phyloP scores from a whole-genome alignment of 306 rosid genomes.

The Sesbania bispinosa region DNA sequence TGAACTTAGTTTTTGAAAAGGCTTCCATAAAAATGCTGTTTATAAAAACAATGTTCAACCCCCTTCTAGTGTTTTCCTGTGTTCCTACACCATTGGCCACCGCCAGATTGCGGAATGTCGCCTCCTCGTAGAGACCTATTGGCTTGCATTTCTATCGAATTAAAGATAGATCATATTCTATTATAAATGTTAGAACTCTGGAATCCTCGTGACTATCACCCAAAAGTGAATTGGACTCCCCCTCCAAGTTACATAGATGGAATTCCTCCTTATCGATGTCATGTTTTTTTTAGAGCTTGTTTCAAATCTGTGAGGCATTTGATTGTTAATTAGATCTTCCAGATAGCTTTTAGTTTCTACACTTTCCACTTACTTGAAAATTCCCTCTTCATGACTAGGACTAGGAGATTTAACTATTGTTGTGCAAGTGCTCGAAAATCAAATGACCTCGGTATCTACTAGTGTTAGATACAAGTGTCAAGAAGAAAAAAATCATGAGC shows the following conservation, averaged over 20 bases:
- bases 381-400: background rate
- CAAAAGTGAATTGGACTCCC: constrained; percentile 37
- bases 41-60: no score
- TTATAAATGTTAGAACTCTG: constrained; percentile 9
- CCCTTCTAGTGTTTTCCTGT: no score
- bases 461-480: background rate
- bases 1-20: no score
- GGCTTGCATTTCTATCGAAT: constrained; percentile 26
- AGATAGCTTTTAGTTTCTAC: constrained; percentile 1
- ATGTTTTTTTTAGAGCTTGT: constrained; percentile 43
- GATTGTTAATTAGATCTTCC: background rate
- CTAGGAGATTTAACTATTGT: constrained; percentile 11
- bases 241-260: constrained; percentile 33
- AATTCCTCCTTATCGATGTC: constrained; percentile 44
- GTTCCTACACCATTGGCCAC: no score
- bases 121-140: no score
- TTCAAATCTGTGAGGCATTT: constrained; percentile 24
- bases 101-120: no score
- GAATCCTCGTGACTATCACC: constrained; percentile 19
- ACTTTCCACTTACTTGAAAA: background rate
- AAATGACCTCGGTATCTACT: background rate
- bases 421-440: background rate
- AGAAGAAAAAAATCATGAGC: background rate
- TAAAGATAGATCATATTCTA: constrained; percentile 51
- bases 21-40: no score